A percentile compares a stretch with the other conserved stretches of the same genome.
These are phyloP conservation scores for Podaxis mareebaensis DNA, from an alignment of 768 basidiomycete genomes.

Conservation along the genomic window DNA sequence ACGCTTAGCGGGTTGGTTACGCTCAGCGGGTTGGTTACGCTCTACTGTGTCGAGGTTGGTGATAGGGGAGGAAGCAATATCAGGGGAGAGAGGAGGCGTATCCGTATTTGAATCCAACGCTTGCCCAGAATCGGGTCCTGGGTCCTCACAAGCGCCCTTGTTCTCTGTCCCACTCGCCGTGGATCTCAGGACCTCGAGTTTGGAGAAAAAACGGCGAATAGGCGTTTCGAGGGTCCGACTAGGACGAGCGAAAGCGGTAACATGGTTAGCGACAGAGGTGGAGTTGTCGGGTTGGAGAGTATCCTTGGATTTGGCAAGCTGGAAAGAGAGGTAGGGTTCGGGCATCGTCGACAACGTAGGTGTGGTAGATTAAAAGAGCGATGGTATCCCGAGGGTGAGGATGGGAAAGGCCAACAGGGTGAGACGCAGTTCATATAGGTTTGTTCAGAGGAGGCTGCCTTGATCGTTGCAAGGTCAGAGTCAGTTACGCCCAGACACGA, in stretches of 20 bases:
- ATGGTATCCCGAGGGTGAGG: background rate
- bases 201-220: conserved; percentile 39
- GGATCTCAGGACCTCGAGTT: conserved; percentile 34
- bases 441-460: background rate
- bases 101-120: background rate
- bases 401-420: background rate
- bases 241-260: background rate
- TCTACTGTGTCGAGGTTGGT: conserved; percentile 2
- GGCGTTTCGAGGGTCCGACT: conserved; percentile 21
- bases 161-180: conserved; percentile 24
- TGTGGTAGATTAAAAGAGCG: background rate
- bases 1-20: background rate
- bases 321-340: background rate
- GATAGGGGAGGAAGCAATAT: background rate
- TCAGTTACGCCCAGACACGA: background rate
- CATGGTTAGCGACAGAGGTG: conserved; percentile 4
- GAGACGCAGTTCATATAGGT: background rate
- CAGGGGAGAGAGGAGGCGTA: background rate
- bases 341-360: background rate
- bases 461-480: background rate
- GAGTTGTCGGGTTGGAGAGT: conserved; percentile 3
- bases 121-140: conserved; percentile 12
- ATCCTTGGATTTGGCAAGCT: conserved; percentile 6
- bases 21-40: background rate
- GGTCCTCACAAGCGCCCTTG: conserved; percentile 22